Percentiles rank a stretch among this genome's conserved stretches.
Conservation (phyloP, 441 rosid genomes). For the Jatropha podagrica region DNA sequence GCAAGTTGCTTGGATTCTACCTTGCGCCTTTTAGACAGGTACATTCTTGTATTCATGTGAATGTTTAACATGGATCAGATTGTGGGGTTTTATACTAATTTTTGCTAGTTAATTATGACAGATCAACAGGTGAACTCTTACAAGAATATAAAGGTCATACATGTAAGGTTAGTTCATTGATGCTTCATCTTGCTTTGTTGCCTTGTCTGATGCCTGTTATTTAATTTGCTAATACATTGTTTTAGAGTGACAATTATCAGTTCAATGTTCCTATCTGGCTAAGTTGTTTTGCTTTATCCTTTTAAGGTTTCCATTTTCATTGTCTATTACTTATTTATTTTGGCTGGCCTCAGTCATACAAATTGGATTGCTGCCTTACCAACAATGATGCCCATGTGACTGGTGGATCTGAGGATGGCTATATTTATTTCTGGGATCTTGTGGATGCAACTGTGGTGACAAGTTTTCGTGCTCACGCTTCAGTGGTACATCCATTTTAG, state of each 20-base stretch:
- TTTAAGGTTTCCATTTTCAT: background rate
- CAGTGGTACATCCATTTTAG: slow-evolving; percentile 55
- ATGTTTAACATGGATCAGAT: background rate
- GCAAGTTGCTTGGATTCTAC: slow-evolving; percentile 93
- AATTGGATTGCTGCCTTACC: slow-evolving; percentile 91
- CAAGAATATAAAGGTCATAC: slow-evolving; percentile 93
- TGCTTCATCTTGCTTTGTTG: slow-evolving; percentile 14
- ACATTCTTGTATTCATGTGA: background rate
- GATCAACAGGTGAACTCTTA: slow-evolving; percentile 79
- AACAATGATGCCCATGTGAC: slow-evolving; percentile 80
- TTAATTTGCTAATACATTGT: background rate
- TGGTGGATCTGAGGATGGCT: slow-evolving; percentile 97
- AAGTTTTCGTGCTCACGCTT: slow-evolving; percentile 74
- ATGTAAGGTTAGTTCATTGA: slow-evolving; percentile 69
- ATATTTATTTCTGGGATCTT: slow-evolving; percentile 92
- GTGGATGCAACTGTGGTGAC: slow-evolving; percentile 83
- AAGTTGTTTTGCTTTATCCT: background rate
- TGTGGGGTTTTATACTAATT: background rate
- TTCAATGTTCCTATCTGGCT: background rate
- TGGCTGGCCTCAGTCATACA: slow-evolving; percentile 60
- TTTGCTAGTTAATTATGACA: slow-evolving; percentile 32
- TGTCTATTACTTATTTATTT: slow-evolving; percentile 11
- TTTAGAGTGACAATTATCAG: background rate
- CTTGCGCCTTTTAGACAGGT: slow-evolving; percentile 86
- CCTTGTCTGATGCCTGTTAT: background rate